These are phyloP conservation scores for Raddia distichophylla DNA, from an alignment of 176 grass and related monocot genomes.

Conservation along the genomic window DNA sequence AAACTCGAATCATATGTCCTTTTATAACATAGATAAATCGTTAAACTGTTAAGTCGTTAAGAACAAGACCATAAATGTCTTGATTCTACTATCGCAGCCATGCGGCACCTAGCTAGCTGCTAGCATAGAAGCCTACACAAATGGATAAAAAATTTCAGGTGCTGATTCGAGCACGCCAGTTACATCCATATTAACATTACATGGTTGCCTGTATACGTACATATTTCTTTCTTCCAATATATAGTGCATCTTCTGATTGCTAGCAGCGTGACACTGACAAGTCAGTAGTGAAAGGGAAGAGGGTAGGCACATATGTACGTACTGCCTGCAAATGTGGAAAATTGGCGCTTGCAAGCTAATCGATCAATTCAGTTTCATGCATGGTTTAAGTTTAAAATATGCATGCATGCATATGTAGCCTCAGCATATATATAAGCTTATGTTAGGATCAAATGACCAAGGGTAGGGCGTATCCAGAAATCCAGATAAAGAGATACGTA, in stretches of 20 bases:
- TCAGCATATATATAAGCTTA: background rate
- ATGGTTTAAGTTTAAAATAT: background rate
- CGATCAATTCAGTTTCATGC: background rate
- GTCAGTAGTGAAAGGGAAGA: constrained; percentile 9
- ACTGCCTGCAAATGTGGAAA: background rate
- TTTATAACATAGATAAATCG: too few relatives aligned
- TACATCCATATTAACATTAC: background rate
- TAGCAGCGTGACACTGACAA: background rate
- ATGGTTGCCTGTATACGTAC: too few relatives aligned
- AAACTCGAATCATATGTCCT: too few relatives aligned
- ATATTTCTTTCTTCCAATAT: background rate
- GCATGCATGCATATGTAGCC: background rate
- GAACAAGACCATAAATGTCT: too few relatives aligned
- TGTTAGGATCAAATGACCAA: background rate
- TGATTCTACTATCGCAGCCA: background rate
- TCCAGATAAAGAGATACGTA: background rate
- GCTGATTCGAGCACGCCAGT: background rate
- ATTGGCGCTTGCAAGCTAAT: background rate
- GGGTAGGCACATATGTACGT: background rate
- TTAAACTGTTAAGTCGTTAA: too few relatives aligned
- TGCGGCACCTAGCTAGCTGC: background rate
- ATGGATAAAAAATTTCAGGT: background rate
- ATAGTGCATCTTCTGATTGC: background rate
- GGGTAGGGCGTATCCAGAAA: background rate
- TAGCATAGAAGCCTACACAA: background rate